These are phyloP conservation scores for Phytophthora meadii DNA, from an alignment of 352 stramenopile species.

Conservation along the genomic window DNA sequence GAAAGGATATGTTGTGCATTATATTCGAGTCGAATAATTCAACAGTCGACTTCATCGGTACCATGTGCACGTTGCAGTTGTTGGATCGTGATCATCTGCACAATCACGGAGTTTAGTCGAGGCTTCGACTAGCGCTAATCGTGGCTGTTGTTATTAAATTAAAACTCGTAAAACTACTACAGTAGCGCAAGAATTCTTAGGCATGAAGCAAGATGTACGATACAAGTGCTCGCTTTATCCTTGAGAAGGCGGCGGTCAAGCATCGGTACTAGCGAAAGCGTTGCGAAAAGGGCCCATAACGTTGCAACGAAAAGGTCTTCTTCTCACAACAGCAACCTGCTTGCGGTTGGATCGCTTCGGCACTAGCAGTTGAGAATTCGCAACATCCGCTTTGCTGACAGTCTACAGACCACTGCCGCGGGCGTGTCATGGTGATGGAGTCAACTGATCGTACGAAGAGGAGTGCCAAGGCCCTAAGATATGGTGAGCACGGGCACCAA, in stretches of 20 bases:
- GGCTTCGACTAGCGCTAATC: slow-evolving; percentile 17
- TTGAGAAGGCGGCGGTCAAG: slow-evolving; percentile 12
- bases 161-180: not conserved
- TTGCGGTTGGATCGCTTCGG: slow-evolving; percentile 8
- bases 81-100: slow-evolving; percentile 17
- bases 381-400: not conserved
- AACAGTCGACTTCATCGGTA: slow-evolving; percentile 19
- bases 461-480: slow-evolving; percentile 15
- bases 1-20: slow-evolving; percentile 11
- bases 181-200: too few species aligned
- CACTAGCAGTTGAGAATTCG: slow-evolving; percentile 7
- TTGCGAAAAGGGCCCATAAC: slow-evolving; percentile 13
- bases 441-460: slow-evolving; percentile 9
- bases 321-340: not conserved
- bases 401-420: too few species aligned
- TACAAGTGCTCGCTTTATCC: not conserved
- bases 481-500: slow-evolving; percentile 26
- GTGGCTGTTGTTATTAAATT: not conserved
- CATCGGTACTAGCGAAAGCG: slow-evolving; percentile 14
- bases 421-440: not conserved
- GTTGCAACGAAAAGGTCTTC: not conserved
- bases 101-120: slow-evolving; percentile 10
- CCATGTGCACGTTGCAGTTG: slow-evolving; percentile 13
- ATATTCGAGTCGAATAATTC: too few species aligned
- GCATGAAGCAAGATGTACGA: not conserved